These are phyloP conservation scores for Penicillium sp. DNA, from an alignment of 2,329 filamentous ascomycete genomes.

Conservation along the genomic window DNA sequence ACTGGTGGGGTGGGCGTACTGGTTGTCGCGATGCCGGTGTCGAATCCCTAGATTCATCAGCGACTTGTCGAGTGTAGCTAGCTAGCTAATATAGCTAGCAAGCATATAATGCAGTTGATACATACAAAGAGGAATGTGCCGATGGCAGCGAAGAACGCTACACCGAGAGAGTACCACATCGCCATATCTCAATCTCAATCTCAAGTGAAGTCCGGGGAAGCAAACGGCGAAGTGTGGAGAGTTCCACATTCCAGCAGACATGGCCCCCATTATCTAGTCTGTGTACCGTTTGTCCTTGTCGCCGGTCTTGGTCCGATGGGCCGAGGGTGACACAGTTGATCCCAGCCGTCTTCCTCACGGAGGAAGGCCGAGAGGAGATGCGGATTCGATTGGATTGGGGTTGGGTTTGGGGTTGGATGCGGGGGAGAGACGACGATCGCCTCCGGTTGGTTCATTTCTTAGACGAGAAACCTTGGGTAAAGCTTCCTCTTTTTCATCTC, in stretches of 20 bases:
- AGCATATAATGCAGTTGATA: constrained; percentile 1
- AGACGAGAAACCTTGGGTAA: neutral
- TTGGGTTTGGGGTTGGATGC: constrained; percentile 8
- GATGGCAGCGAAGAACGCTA: constrained; percentile 62
- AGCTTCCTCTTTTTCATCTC: neutral
- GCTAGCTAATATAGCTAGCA: neutral
- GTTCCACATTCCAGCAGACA: neutral
- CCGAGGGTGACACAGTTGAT: constrained; percentile 21
- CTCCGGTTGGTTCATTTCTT: neutral
- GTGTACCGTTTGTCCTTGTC: no score
- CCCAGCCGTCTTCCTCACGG: constrained; percentile 25
- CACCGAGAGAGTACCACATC: constrained; percentile 53
- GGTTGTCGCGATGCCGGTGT: constrained; percentile 64
- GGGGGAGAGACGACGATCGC: no score
- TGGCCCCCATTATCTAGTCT: constrained; percentile 9
- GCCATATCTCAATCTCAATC: constrained; percentile 32
- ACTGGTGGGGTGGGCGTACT: constrained; percentile 37
- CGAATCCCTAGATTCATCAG: constrained; percentile 54
- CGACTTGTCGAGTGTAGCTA: no score
- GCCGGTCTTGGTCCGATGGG: constrained; percentile 25
- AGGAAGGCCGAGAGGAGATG: constrained; percentile 33
- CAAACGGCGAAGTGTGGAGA: neutral
- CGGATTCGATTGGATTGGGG: no score
- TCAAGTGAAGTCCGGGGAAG: neutral
- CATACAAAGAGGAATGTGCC: constrained; percentile 63